A percentile compares a stretch with the other conserved stretches of the same genome.
phyloP scores from a whole-genome alignment of 768 basidiomycete genomes.

The Tylopilus subfusipes region DNA sequence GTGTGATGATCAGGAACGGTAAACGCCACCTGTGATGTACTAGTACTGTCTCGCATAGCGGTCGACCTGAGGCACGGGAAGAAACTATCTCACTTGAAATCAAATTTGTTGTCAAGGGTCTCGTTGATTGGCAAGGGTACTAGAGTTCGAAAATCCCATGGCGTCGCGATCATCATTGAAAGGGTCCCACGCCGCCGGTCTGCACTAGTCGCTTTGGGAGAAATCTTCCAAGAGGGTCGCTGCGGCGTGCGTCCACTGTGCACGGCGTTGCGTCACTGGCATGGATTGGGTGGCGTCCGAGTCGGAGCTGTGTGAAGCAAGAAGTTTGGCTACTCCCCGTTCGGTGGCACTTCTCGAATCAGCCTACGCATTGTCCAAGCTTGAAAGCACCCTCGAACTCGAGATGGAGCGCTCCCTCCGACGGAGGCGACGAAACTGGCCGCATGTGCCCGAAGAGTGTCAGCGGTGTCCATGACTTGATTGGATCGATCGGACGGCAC shows the following conservation, averaged over 20 bases:
- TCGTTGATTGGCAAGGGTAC: constrained; percentile 9
- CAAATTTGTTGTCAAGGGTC: neutral
- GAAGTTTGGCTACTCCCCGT: neutral
- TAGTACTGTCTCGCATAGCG: neutral
- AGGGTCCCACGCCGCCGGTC: neutral
- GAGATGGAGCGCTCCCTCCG: neutral
- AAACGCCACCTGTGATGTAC: neutral
- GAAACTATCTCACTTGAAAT: neutral
- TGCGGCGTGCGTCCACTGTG: neutral
- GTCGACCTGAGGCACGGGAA: neutral
- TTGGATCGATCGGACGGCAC: constrained; percentile 2
- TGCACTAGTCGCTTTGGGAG: neutral
- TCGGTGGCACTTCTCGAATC: constrained; percentile 6
- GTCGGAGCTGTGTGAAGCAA: neutral
- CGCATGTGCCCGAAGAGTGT: no score
- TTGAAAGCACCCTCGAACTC: constrained; percentile 11
- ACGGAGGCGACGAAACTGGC: constrained; percentile 6
- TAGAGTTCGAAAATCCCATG: neutral
- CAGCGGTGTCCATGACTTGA: no score
- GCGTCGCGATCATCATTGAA: no score
- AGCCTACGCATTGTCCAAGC: neutral
- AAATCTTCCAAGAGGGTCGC: neutral
- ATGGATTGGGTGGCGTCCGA: constrained; percentile 8
- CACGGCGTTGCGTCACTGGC: constrained; percentile 6
- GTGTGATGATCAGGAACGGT: neutral